Base-by-base conservation (phyloP, 2,329 filamentous ascomycete species). In the Colletotrichum lentis region DNA sequence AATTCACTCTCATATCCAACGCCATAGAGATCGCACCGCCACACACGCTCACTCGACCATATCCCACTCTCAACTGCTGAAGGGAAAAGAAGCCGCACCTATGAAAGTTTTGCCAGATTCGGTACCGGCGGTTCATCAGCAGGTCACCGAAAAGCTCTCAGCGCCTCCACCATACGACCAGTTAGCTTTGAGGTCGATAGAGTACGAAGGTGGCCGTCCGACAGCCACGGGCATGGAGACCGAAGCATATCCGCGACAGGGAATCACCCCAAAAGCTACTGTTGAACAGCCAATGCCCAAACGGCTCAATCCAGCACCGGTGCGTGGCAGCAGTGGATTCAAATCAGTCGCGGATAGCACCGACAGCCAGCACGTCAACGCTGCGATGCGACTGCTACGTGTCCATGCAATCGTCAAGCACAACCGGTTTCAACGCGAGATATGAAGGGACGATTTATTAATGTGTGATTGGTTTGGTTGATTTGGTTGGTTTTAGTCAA, bases 41-140 rank as follows among this genome's bases (percentile, higher is more conserved):
- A 69, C 56, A 52, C 66, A 69, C n/a, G 62, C 62, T 3, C 66
- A 66, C 50, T 56, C 52, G 14, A 66, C 43, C 35, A 56, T 66
- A 20, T 43, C 56, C 14, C 55, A 69, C 44, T 31, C 20, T 11
- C 10, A 56, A 37, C 10, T 66, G 7, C 18, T 27, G 8, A 60
- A 55, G 41, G 24, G 50, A 46, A 18, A 22, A 20, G 65, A 59
- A 37, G 4, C 31, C 5, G 14, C 31, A 14, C 24, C 41, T 18
- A 37, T 56, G 44, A 52, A 65, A 41, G 5, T 39, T 11, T 24
- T 31, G n/a, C 31, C 27, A 20, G 37, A 27, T 18, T 14, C 20
- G n/a, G n/a, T 7, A 27, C 35, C 43, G 43, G 22, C 11, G 16
- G 14, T 41, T n/a, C 55, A 54, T 22, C 27, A 52, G 18, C 39